These are phyloP conservation scores for Sporobolomyces phaffii DNA, from an alignment of 768 basidiomycete genomes.

Conservation along the genomic window DNA sequence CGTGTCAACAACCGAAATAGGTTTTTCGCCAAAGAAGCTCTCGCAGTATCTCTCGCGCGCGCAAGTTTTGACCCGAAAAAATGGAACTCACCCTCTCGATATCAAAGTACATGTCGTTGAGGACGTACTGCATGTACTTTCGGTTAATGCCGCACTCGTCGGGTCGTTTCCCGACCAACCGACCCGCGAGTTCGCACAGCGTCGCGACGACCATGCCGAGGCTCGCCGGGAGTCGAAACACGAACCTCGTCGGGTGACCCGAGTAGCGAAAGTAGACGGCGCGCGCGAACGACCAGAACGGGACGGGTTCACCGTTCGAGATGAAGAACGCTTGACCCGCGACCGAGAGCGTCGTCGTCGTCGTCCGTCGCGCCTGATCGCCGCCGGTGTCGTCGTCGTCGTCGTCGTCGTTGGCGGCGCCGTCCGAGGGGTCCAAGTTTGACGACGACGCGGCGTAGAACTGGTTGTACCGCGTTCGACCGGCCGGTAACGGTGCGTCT, in stretches of 20 bases:
- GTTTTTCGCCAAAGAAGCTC: too few relatives aligned
- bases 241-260: conserved; percentile 42
- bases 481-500: conserved; percentile 14
- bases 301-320: conserved; percentile 90
- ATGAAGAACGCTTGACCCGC: conserved; percentile 93
- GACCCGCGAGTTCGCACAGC: conserved; percentile 66
- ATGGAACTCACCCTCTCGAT: conserved; percentile 64
- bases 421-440: too few relatives aligned
- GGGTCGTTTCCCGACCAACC: conserved; percentile 67
- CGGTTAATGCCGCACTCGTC: conserved; percentile 61
- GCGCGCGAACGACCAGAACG: conserved; percentile 90
- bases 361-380: too few relatives aligned
- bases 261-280: conserved; percentile 64
- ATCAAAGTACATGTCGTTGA: conserved; percentile 76
- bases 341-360: conserved; percentile 55
- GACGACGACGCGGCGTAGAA: too few relatives aligned
- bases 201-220: conserved; percentile 59
- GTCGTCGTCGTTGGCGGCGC: too few relatives aligned
- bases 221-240: conserved; percentile 15
- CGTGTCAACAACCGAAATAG: not conserved
- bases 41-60: too few relatives aligned
- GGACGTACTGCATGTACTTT: conserved; percentile 72
- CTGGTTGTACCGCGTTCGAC: conserved; percentile 30
- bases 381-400: not conserved
- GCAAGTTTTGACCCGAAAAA: too few relatives aligned